These are phyloP conservation scores for Pyricularia grisea DNA, from an alignment of 2,329 filamentous ascomycete genomes.

Conservation along the genomic window DNA sequence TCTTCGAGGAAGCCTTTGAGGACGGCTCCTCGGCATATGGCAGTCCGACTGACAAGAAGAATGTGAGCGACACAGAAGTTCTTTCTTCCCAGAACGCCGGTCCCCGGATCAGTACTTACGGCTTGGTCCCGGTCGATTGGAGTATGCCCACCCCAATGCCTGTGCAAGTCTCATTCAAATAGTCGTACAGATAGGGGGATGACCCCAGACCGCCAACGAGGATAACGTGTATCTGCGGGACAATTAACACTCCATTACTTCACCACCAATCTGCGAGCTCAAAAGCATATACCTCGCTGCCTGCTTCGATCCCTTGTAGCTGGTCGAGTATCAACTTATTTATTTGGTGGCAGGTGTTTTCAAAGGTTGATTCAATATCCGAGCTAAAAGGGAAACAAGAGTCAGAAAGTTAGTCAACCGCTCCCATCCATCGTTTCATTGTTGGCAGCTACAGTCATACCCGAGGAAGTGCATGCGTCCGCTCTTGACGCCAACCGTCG, in stretches of 20 bases:
- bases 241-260: too few relatives aligned
- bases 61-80: background rate
- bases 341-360: too few relatives aligned
- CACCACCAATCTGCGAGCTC: too few relatives aligned
- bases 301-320: too few relatives aligned
- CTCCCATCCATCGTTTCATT: too few relatives aligned
- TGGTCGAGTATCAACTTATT: too few relatives aligned
- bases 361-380: too few relatives aligned
- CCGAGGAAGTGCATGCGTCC: background rate
- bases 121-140: background rate
- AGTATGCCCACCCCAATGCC: background rate
- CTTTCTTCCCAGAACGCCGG: background rate
- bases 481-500: background rate
- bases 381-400: too few relatives aligned
- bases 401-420: too few relatives aligned
- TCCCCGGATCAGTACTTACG: background rate
- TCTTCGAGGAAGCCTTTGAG: slow-evolving; percentile 7
- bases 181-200: slow-evolving; percentile 17
- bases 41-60: slow-evolving; percentile 11
- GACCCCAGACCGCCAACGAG: slow-evolving; percentile 29
- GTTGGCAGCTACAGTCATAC: too few relatives aligned
- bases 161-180: slow-evolving; percentile 7
- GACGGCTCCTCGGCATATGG: slow-evolving; percentile 13
- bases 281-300: too few relatives aligned
- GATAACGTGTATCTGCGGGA: slow-evolving; percentile 13